Base-by-base conservation (phyloP, 495 filamentous ascomycete species). In the Lasiosphaeria hispida region DNA sequence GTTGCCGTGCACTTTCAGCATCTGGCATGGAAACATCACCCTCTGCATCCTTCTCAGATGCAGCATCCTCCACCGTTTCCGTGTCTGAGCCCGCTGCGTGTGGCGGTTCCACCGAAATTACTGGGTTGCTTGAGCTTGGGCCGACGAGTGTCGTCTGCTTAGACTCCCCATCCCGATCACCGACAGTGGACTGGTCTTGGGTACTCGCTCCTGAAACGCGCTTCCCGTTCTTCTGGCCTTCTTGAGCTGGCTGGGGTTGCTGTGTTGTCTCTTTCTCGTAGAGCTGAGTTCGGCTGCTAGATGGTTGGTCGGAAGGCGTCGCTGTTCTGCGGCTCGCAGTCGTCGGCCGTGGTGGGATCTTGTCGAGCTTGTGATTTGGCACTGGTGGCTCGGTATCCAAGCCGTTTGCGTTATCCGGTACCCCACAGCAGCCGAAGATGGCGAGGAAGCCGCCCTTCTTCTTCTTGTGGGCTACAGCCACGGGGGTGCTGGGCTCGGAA, bases 391-490 rank as follows among this genome's bases (percentile, higher is more conserved):
- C 88, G 39, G 85, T 83, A 57, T 84, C 85, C 39, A 85, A 76
- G 3, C 82, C 74, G 55, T 86, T 83, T n/a, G 82, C 83, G 44
- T 82, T 72, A 56, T 85, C 81, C 39, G 85, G 80, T 30, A 86
- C 82, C 33, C 85, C 85, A 69, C 91, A 96, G 76, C 92, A 96
- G 50, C 82, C 86, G 48, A 96, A 76, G 55, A 94, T 85, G 23
- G 89, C 79, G 17, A 95, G 73, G 38, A 96, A 74, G 50, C 75
- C 77, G 69, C 83, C 84, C 75, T 87, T 89, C 69, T 85, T 87
- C 53, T 78, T 70, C 65, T 81, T 84, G 48, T 73, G 78, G 11
- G 67, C 66, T 59, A 67, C 69, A 45, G 61, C 76, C 60, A 70
- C 72, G 54, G 79, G 74, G 23, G 78, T 76, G 58, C 71, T 73